Evolutionary conservation across 83 land plant species (phyloP).

Genomic region (Diphasiastrum complanatum): DNA sequence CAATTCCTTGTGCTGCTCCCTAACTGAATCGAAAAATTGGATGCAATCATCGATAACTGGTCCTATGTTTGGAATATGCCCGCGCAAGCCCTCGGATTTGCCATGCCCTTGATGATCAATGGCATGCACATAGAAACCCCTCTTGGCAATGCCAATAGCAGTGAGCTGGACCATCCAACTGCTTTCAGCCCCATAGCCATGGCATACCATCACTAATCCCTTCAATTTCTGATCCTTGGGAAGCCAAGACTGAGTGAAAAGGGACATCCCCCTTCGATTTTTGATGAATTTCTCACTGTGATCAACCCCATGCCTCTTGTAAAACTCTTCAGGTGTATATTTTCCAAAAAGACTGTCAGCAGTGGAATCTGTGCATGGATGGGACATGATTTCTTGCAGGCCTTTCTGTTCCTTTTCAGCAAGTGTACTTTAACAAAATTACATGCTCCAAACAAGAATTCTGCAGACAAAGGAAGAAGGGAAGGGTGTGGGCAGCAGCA

Average conservation of each 20-base stretch:
- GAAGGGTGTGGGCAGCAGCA: too few relatives aligned
- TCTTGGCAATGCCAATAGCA: constrained; percentile 56
- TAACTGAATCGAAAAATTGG: constrained; percentile 49
- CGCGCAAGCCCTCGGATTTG: constrained; percentile 64
- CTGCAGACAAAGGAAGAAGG: too few relatives aligned
- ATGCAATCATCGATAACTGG: constrained; percentile 81
- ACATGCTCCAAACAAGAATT: too few relatives aligned
- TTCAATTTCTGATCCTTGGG: constrained; percentile 34
- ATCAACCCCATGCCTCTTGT: constrained; percentile 60
- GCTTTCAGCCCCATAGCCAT: constrained; percentile 89
- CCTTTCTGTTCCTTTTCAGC: too few relatives aligned
- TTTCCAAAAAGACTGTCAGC: constrained; percentile 63
- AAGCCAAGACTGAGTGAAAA: constrained; percentile 78
- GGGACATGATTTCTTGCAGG: too few relatives aligned
- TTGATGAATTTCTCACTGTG: constrained; percentile 52
- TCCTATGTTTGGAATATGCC: constrained; percentile 70
- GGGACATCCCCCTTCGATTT: constrained; percentile 59
- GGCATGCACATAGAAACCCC: constrained; percentile 72
- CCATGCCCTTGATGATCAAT: constrained; percentile 98
- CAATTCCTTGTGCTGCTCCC: constrained; percentile 8
- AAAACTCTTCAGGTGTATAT: constrained; percentile 52
- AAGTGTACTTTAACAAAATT: too few relatives aligned
- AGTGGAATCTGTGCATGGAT: constrained; percentile 66
- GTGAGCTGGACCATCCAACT: constrained; percentile 84
- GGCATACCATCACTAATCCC: constrained; percentile 62